Conservation (phyloP, 768 basidiomycete species). For the Chiua virens region DNA sequence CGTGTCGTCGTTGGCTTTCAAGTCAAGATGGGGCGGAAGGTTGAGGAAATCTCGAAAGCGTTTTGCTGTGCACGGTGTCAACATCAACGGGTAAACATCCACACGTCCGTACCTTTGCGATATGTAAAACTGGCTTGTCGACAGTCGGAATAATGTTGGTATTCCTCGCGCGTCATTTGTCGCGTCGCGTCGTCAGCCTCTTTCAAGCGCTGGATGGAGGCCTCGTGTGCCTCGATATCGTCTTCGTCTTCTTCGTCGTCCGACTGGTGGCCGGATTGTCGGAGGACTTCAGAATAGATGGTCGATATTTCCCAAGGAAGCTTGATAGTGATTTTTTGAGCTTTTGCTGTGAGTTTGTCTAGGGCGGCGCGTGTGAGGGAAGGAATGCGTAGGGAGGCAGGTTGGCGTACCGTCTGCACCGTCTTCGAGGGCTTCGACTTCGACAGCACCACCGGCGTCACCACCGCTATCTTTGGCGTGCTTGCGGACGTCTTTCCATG, state of each 20-base stretch:
- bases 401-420: constrained; percentile 67
- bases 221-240: constrained; percentile 93
- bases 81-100: background rate
- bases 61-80: constrained; percentile 56
- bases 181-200: constrained; percentile 95
- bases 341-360: constrained; percentile 82
- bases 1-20: constrained; percentile 91
- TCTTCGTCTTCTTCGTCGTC: constrained; percentile 97
- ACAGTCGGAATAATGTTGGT: constrained; percentile 96
- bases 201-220: constrained; percentile 86
- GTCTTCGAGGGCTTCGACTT: constrained; percentile 83
- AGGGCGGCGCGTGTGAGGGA: background rate
- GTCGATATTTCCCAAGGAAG: constrained; percentile 95
- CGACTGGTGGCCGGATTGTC: constrained; percentile 73
- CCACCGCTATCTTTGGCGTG: constrained; percentile 90
- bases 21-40: constrained; percentile 80
- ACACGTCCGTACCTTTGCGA: constrained; percentile 72
- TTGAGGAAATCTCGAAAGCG: constrained; percentile 95
- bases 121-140: constrained; percentile 96
- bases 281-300: constrained; percentile 85
- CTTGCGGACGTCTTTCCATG: constrained; percentile 97
- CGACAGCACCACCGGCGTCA: constrained; percentile 75
- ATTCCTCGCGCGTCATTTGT: constrained; percentile 96
- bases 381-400: background rate
- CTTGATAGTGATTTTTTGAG: constrained; percentile 92